Conservation (phyloP, 768 basidiomycete species). For the Termitomyces sp. region DNA sequence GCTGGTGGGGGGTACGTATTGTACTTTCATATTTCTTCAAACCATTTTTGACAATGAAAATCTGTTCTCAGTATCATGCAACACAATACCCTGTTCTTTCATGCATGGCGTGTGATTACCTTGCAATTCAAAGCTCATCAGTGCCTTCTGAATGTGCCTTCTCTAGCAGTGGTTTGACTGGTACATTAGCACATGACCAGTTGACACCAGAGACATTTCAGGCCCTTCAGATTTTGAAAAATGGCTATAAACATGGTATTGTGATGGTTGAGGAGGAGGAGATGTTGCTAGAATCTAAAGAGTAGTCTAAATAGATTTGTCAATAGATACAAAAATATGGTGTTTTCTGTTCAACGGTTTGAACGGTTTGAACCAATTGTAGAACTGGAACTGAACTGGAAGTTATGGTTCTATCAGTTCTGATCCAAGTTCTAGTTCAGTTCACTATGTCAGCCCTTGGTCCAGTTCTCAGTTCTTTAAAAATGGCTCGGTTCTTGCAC, state of each 20-base stretch:
- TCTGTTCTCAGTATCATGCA: conserved; percentile 16
- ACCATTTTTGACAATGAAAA: background rate
- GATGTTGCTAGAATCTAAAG: too few relatives aligned
- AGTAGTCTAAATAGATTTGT: too few relatives aligned
- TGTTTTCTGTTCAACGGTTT: too few relatives aligned
- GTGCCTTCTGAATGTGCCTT: conserved; percentile 18
- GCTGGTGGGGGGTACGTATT: background rate
- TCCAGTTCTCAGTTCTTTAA: too few relatives aligned
- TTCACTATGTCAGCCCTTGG: too few relatives aligned
- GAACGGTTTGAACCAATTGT: too few relatives aligned
- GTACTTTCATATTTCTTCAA: background rate
- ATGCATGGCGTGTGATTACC: conserved; percentile 21
- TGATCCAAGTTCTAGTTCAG: too few relatives aligned
- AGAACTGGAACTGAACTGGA: too few relatives aligned
- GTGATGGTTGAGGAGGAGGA: conserved; percentile 12
- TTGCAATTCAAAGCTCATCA: conserved; percentile 26
- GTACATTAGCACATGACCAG: conserved; percentile 13
- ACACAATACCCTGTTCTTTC: conserved; percentile 21
- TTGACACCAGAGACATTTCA: too few relatives aligned
- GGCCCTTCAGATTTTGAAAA: conserved; percentile 29
- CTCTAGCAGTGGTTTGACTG: conserved; percentile 18
- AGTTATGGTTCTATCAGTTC: too few relatives aligned
- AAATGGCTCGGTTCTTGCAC: too few relatives aligned
- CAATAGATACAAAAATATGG: too few relatives aligned
- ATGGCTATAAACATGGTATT: conserved; percentile 23